Evolutionary conservation across 768 basidiomycete genomes (phyloP), one percentile per base, ranked within the genome.

Genomic region (Candolleomyces efflorescens): DNA sequence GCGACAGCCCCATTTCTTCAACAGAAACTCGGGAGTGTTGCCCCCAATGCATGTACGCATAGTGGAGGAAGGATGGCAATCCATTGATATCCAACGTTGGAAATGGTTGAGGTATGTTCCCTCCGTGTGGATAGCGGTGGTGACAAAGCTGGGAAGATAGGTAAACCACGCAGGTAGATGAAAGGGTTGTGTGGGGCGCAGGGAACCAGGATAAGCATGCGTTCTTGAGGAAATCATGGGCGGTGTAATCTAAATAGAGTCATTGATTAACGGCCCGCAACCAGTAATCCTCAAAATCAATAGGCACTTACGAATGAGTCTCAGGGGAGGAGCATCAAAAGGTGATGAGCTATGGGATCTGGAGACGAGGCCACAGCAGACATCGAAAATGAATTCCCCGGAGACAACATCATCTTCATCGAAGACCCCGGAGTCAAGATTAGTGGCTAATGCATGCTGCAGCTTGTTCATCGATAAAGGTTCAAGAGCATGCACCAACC

Each of bases 281-380:
- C n/a, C n/a, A n/a, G n/a, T n/a, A n/a, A n/a, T n/a, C n/a, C n/a
- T n/a, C n/a, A n/a, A n/a, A n/a, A n/a, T n/a, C n/a, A 18, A 44
- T 32, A 13, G n/a, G 17, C 5, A 49, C 55, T 47, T 37, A 56
- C 55, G 55, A 39, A 56, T 41, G 18, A 56, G 55, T 6, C 46
- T 44, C 2, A 56, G 26, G 17, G 13, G 43, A 20, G 12, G 48
- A 3, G 24, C 27, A 27, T 3, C 3, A 27, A 27, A 9, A 27
- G 27, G 4, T 3, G 27, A 3, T 4, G 27, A 9, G 27, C 9
- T 9, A 27, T 27, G 9, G 27, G 27, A 27, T 27, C 27, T 20
- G 11, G 45, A 38, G 24, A 56, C 23, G 10, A 56, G 46, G 3
- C 55, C 55, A 22, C 55, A 56, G 23, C 55, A 56, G 3, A 49